Evolutionary conservation across 345 rosid species (phyloP).

Genomic region (Hevea brasiliensis): DNA sequence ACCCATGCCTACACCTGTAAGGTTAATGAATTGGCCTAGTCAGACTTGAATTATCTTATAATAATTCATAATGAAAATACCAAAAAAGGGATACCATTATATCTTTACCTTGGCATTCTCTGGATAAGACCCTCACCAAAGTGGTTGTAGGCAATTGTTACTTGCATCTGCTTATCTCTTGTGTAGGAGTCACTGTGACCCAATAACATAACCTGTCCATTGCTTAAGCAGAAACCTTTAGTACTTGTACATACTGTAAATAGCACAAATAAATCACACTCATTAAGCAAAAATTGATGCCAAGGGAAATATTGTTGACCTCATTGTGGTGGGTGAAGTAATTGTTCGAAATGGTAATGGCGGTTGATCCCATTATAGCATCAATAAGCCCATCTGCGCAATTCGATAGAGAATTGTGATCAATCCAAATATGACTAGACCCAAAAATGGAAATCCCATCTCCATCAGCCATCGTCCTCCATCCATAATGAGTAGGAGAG

Average conservation of each 20-base stretch:
- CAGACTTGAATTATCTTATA: not conserved
- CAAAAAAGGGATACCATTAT: not conserved
- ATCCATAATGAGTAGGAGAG: slow-evolving; percentile 35
- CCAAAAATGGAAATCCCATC: slow-evolving; percentile 34
- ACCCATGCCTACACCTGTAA: slow-evolving; percentile 31
- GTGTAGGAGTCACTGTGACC: slow-evolving; percentile 29
- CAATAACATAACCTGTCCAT: slow-evolving; percentile 24
- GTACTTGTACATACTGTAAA: not conserved
- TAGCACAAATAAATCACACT: not conserved
- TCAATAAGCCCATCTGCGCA: slow-evolving; percentile 30
- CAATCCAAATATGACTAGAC: slow-evolving; percentile 73
- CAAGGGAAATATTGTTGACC: not conserved
- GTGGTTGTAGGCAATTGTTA: slow-evolving; percentile 33
- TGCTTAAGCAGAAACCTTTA: not conserved
- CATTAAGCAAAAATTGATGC: not conserved
- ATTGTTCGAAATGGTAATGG: slow-evolving; percentile 30
- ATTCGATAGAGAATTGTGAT: slow-evolving; percentile 80
- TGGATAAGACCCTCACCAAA: slow-evolving; percentile 33
- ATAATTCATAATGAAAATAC: not conserved
- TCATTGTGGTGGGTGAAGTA: slow-evolving; percentile 33
- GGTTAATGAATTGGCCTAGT: not conserved
- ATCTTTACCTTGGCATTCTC: slow-evolving; percentile 31
- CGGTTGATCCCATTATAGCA: slow-evolving; percentile 32
- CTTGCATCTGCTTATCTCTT: slow-evolving; percentile 30
- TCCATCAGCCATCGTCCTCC: slow-evolving; percentile 42